A percentile compares a stretch with the other conserved stretches of the same genome.
These are phyloP conservation scores for Nigrospora oryzae DNA, from an alignment of 2,329 filamentous ascomycete species.

Conservation along the genomic window DNA sequence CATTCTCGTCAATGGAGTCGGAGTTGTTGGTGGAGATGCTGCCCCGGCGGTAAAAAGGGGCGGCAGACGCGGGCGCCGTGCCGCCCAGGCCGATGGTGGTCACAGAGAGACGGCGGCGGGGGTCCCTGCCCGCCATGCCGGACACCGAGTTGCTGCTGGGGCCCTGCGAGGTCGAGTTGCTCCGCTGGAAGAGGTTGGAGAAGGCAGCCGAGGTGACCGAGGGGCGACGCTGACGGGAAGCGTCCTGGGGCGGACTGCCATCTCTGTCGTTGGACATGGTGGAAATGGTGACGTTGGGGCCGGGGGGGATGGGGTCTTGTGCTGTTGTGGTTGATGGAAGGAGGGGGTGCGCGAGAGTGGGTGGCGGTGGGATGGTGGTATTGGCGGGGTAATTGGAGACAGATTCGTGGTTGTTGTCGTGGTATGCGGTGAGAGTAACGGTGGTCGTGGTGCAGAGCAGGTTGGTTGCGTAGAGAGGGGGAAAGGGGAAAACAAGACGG, in stretches of 20 bases:
- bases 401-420: too few relatives aligned
- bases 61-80: conserved; percentile 49
- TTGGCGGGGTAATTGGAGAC: too few relatives aligned
- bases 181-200: conserved; percentile 50
- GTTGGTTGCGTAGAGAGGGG: too few relatives aligned
- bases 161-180: conserved; percentile 39
- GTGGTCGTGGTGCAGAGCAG: too few relatives aligned
- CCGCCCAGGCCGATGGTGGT: conserved; percentile 68
- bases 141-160: conserved; percentile 15
- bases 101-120: conserved; percentile 64
- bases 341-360: too few relatives aligned
- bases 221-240: conserved; percentile 35
- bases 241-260: conserved; percentile 12
- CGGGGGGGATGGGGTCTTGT: too few relatives aligned
- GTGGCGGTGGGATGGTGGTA: too few relatives aligned
- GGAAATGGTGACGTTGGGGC: neutral
- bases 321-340: too few relatives aligned
- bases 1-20: conserved; percentile 61
- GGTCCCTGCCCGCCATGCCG: conserved; percentile 21
- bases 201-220: conserved; percentile 50
- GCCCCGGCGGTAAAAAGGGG: conserved; percentile 49
- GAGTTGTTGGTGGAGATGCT: conserved; percentile 63
- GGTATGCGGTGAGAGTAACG: too few relatives aligned
- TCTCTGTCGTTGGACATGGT: conserved; percentile 22
- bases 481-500: too few relatives aligned